Percentiles rank a stretch among this genome's conserved stretches.
Conservation (phyloP, 495 filamentous ascomycete genomes). For the Podospora bellae-mahoneyi region DNA sequence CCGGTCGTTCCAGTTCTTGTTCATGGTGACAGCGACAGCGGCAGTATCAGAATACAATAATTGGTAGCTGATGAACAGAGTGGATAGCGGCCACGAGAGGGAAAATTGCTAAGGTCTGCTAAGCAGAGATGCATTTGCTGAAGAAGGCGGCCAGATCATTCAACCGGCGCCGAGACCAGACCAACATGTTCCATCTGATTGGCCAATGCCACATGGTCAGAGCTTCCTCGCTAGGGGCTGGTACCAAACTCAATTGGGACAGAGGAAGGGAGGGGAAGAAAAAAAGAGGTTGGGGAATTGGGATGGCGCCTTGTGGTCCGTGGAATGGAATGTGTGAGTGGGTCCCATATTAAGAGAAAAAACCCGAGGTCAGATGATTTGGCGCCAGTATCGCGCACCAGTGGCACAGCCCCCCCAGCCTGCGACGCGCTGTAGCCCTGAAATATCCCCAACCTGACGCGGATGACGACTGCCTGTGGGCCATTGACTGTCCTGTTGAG, state of each 20-base stretch:
- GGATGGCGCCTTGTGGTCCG: background rate
- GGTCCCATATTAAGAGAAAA: conserved; percentile 14
- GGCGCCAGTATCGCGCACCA: conserved; percentile 31
- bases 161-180: conserved; percentile 17
- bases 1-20: conserved; percentile 53
- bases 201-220: conserved; percentile 6
- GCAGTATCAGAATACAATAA: background rate
- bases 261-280: background rate
- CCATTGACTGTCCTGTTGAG: too few species aligned
- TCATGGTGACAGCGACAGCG: conserved; percentile 33
- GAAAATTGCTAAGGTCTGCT: conserved; percentile 39
- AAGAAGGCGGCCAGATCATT: conserved; percentile 25
- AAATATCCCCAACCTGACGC: conserved; percentile 10
- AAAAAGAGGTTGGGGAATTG: background rate
- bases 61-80: conserved; percentile 19
- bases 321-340: background rate
- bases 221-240: conserved; percentile 13
- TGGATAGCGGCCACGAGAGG: conserved; percentile 7
- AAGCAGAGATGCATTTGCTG: conserved; percentile 29
- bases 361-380: conserved; percentile 29
- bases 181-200: background rate
- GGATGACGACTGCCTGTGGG: background rate
- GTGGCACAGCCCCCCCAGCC: conserved; percentile 22
- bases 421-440: conserved; percentile 29
- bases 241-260: background rate